These are phyloP conservation scores for Lodderomyces elongisporus DNA, from an alignment of 1,139 yeast species.

Conservation along the genomic window DNA sequence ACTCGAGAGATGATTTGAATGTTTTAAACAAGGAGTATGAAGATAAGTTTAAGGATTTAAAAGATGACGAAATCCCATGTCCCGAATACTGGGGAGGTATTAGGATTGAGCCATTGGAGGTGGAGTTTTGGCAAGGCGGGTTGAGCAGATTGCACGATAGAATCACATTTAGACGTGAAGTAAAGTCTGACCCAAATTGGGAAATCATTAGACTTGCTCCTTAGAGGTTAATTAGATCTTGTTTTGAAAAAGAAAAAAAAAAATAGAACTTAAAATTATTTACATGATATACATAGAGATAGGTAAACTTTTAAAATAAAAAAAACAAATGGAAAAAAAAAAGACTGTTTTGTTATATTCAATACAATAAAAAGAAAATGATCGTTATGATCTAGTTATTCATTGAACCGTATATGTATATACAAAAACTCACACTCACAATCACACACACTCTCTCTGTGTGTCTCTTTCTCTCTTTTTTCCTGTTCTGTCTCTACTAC, in stretches of 20 bases:
- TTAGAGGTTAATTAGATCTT: too few relatives aligned
- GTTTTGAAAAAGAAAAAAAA: background rate
- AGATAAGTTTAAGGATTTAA: conserved; percentile 52
- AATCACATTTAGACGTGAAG: conserved; percentile 61
- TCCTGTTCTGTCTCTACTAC: too few relatives aligned
- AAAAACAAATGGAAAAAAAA: too few relatives aligned
- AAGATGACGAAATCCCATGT: conserved; percentile 67
- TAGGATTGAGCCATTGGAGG: conserved; percentile 78
- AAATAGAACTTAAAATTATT: background rate
- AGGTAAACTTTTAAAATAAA: conserved; percentile 1
- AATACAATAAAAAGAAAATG: conserved; percentile 1
- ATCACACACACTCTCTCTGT: too few relatives aligned
- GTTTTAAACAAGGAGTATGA: conserved; percentile 42
- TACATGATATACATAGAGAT: conserved; percentile 1
- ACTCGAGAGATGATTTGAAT: conserved; percentile 60
- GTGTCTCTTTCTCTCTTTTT: too few relatives aligned
- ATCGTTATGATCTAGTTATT: background rate
- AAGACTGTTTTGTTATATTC: too few relatives aligned
- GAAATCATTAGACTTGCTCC: conserved; percentile 70
- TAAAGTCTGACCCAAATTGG: conserved; percentile 50
- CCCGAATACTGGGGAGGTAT: conserved; percentile 97
- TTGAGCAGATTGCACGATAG: conserved; percentile 87
- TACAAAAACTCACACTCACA: too few relatives aligned
- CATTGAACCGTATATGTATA: too few relatives aligned
- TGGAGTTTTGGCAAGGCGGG: conserved; percentile 98